Evolutionary conservation across 192 early-diverging fungal genomes (phyloP), one percentile per base, ranked within the genome.

Genomic region (Physocladia obscura): DNA sequence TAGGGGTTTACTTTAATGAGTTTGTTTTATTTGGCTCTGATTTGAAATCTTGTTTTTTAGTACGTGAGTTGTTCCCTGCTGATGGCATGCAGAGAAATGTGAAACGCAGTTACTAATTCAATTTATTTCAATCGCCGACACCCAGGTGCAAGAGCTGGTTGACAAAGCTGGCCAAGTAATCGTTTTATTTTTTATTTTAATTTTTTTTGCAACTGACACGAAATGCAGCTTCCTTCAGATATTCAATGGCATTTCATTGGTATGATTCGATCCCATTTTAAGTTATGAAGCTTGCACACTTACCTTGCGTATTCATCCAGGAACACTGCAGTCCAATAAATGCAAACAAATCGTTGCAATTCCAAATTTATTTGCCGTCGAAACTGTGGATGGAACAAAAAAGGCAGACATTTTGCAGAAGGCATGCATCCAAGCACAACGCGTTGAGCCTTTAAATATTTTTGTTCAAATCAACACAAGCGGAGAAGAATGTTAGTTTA

Each of bases 181-280:
- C 39, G 21, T 73, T 11, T 6, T 55, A 22, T 13, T 55, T 44
- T 30, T 22, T 21, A 55, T 15, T n/a, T n/a, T n/a, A n/a, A n/a
- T n/a, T n/a, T n/a, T n/a, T n/a, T n/a, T n/a, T n/a, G n/a, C n/a
- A n/a, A n/a, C n/a, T n/a, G n/a, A n/a, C n/a, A n/a, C n/a, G n/a
- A n/a, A n/a, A n/a, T 24, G 38, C 60, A 79, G 85, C 79, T 98
- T 19, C 94, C 96, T 31, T 35, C 69, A 15, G 94, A 97, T 80
- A 97, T 99, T 69, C 60, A 88, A 60, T 99, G 97, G 97, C 97
- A 99, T 77, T 99, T 97, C 77, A 97, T 96, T 62, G 97, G 95
- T 79, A 19, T 24, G 47, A 11, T 6, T 67, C 31, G 11, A 44
- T 58, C n/a, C 37, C 15, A 64, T 29, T 0, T 35, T 26, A 54